Percentiles rank a stretch among this genome's conserved stretches.
These are phyloP conservation scores for Taphrina flavorubra DNA, from an alignment of 1,139 yeast species.

Conservation along the genomic window DNA sequence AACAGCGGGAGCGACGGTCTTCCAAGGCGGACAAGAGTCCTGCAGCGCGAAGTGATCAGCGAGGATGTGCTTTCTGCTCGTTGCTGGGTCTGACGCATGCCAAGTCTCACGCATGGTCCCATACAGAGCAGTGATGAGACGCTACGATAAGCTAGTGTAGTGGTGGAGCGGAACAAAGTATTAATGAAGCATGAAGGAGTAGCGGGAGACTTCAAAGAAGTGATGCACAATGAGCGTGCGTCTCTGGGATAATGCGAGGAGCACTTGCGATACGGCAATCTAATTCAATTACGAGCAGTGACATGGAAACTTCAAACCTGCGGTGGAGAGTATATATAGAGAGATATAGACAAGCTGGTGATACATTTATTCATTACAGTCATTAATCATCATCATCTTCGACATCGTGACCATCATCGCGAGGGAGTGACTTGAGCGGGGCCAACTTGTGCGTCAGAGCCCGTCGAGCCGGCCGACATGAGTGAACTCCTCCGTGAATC, in stretches of 20 bases:
- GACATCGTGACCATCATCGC: no score
- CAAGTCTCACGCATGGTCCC: neutral
- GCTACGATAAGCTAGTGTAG: no score
- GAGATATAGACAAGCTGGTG: neutral
- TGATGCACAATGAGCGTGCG: no score
- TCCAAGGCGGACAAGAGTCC: neutral
- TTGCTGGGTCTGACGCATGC: neutral
- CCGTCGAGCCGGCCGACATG: constrained; percentile 16
- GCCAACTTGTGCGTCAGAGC: constrained; percentile 2
- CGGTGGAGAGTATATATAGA: neutral
- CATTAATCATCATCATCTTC: neutral
- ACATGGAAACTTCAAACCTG: no score
- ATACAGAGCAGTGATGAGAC: neutral
- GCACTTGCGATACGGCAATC: no score
- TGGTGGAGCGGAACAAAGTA: no score
- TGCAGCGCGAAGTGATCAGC: neutral
- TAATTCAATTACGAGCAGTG: neutral
- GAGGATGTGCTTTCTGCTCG: neutral
- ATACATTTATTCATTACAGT: constrained; percentile 3
- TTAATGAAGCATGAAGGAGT: no score
- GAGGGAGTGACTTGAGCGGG: neutral
- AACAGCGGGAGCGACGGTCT: neutral
- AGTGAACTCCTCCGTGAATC: constrained; percentile 8
- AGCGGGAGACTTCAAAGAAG: no score
- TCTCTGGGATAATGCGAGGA: no score